Base-by-base conservation (phyloP, 108 stramenopile genomes). In the Pseudonitzschia multistriata region DNA sequence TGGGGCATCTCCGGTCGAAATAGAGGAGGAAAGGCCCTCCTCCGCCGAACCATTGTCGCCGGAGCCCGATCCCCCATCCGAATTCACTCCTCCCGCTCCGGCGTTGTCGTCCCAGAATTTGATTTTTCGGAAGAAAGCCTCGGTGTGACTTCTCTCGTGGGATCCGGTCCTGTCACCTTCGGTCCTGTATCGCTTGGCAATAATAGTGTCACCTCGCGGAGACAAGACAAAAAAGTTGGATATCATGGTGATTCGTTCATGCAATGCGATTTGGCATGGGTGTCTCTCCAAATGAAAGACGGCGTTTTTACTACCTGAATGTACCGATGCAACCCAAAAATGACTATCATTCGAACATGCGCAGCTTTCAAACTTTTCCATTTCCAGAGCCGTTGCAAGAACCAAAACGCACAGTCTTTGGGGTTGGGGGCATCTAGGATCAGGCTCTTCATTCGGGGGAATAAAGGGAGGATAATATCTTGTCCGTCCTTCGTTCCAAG, bases 141-240 rank as follows among this genome's bases (percentile, higher is more conserved):
- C 97, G 59, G 95, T 91, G 74, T 91, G 91, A 49, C 85, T 87
- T 62, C 90, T 79, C 54, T 95, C 91, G 71, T 95, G 91, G 11
- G 89, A 88, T 22, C 85, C n/a, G 82, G 24, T 84, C 74, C 29
- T 87, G 79, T 17, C 79, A 66, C 6, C 72, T 78, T 17, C 82
- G 74, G 81, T 90, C 3, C 97, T 87, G 68, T 95, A 96, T 33
- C 88, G 83, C 81, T 97, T 97, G 66, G 93, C 90, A 62, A 99
- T 96, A 72, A 99, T 97, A 11, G 98, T 98, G 86, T 99, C 99
- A 48, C 99, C 99, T 15, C 99, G 83, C 25, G 99, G 98, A 52
- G 95, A 96, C 56, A 99, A 73, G 22, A 99, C 92, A 74, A 98
- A 99, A 79, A 99, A 98, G 70, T 98, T 96, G 61, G 83, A 79